A percentile compares a stretch with the other conserved stretches of the same genome.
Conservation (phyloP, 2,329 filamentous ascomycete species). For the Hypoxylon sp. region DNA sequence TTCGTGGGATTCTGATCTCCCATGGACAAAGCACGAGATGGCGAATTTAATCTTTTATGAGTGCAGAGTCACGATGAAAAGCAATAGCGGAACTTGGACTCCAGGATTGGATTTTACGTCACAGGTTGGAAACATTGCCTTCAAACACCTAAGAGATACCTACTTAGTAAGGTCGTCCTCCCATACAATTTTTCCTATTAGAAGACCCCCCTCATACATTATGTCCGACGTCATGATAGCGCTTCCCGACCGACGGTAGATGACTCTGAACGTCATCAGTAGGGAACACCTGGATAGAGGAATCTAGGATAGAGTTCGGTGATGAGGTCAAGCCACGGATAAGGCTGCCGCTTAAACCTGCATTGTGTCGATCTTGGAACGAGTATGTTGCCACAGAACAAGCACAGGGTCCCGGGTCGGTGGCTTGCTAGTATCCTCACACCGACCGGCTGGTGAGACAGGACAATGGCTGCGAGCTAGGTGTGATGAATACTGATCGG, state of each 20-base stretch:
- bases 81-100: slow-evolving; percentile 7
- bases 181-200: slow-evolving; percentile 24
- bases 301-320: slow-evolving; percentile 35
- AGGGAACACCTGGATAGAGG: slow-evolving; percentile 42
- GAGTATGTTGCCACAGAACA: slow-evolving; percentile 31
- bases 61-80: slow-evolving; percentile 26
- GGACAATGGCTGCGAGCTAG: slow-evolving; percentile 11
- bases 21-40: slow-evolving; percentile 8
- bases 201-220: slow-evolving; percentile 40
- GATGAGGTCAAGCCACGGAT: slow-evolving; percentile 48
- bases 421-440: slow-evolving; percentile 38
- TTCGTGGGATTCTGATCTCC: slow-evolving; percentile 36
- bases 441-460: slow-evolving; percentile 8
- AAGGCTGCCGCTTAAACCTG: slow-evolving; percentile 42
- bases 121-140: slow-evolving; percentile 31
- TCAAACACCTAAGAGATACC: slow-evolving; percentile 7
- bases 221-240: slow-evolving; percentile 52
- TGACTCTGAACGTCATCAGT: slow-evolving; percentile 50
- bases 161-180: not conserved
- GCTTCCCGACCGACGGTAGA: slow-evolving; percentile 22
- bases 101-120: slow-evolving; percentile 49
- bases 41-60: slow-evolving; percentile 42
- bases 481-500: slow-evolving; percentile 5
- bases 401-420: slow-evolving; percentile 26
- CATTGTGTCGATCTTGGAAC: slow-evolving; percentile 36